phyloP scores from a whole-genome alignment of 1,139 yeast genomes.

The Lodderomyces elongisporus region DNA sequence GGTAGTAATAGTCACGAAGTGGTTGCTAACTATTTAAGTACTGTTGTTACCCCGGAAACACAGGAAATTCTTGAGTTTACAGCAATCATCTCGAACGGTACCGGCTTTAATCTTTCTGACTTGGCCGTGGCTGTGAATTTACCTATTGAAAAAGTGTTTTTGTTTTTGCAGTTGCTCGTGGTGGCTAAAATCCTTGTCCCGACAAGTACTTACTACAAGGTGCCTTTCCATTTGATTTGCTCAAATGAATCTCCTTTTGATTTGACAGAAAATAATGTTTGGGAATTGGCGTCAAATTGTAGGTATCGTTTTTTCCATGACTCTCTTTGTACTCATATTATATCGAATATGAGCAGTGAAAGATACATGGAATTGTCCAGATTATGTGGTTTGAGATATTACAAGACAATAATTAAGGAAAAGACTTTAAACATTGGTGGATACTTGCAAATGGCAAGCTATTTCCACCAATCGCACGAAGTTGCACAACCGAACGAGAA shows the following conservation, averaged over 20 bases:
- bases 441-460: slow-evolving; percentile 32
- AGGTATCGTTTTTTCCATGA: slow-evolving; percentile 35
- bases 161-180: slow-evolving; percentile 31
- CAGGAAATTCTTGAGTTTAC: slow-evolving; percentile 34
- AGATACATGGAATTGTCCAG: slow-evolving; percentile 34
- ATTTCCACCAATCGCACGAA: slow-evolving; percentile 25
- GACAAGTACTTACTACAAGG: slow-evolving; percentile 41
- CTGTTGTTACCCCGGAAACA: slow-evolving; percentile 16
- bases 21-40: slow-evolving; percentile 12
- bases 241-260: slow-evolving; percentile 32
- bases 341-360: slow-evolving; percentile 21
- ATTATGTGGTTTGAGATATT: slow-evolving; percentile 39
- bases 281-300: slow-evolving; percentile 32
- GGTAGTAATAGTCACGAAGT: slow-evolving; percentile 9
- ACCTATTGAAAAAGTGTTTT: slow-evolving; percentile 21
- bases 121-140: slow-evolving; percentile 35
- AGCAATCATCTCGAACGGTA: slow-evolving; percentile 39
- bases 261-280: slow-evolving; percentile 30
- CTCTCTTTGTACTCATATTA: slow-evolving; percentile 24
- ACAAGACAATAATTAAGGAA: slow-evolving; percentile 21
- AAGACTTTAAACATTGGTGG: slow-evolving; percentile 17
- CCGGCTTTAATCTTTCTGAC: slow-evolving; percentile 41
- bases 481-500: slow-evolving; percentile 23
- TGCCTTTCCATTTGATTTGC: slow-evolving; percentile 40
- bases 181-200: slow-evolving; percentile 34